Base-by-base conservation (phyloP, 306 rosid species). In the Trifolium fragiferum region DNA sequence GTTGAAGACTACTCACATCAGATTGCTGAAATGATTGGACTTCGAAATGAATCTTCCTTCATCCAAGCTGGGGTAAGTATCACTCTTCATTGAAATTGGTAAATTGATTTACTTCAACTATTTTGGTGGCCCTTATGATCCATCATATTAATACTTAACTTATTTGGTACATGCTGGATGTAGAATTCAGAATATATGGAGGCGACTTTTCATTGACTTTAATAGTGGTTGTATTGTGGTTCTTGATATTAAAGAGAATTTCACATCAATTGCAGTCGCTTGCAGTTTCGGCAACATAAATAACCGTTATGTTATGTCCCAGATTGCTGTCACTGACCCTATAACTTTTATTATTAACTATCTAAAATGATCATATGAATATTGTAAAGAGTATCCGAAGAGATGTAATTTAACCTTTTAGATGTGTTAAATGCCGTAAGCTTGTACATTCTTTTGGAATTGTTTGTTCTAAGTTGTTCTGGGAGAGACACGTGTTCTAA, bases 11-110 rank as follows among this genome's bases (percentile, higher is more conserved):
- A 95, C 82, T 87, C 99, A 0, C 99, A 95, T 85, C 99, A 95
- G 83, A 95, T 95, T 70, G 98, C 99, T 18, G 99, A 95, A 89
- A 95, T 95, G 99, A 87, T 95, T 82, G 97, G 93, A 58, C 96
- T 95, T 73, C 86, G 99, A 81, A 95, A 90, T 89, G 99, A 95
- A 75, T 90, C 99, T 66, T 83, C 80, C 84, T 87, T 95, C 80
- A 76, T 89, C 50, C 89, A 87, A 80, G 89, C 94, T 63, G 98
- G 99, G 91, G 99, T 95, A 82, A 78, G 84, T 82, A 41, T 54
- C 72, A 33, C 30, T 60, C 47, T 64, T 66, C 64, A 10, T 77
- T 80, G 57, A 59, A 68, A 54, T 75, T 12, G 46, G 27, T n/a
- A 46, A 71, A 38, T 49, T 32, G 41, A 68, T 23, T 51, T 77